These are phyloP conservation scores for Tylopilus plumbeoviolaceoides DNA, from an alignment of 768 basidiomycete genomes.

Conservation along the genomic window DNA sequence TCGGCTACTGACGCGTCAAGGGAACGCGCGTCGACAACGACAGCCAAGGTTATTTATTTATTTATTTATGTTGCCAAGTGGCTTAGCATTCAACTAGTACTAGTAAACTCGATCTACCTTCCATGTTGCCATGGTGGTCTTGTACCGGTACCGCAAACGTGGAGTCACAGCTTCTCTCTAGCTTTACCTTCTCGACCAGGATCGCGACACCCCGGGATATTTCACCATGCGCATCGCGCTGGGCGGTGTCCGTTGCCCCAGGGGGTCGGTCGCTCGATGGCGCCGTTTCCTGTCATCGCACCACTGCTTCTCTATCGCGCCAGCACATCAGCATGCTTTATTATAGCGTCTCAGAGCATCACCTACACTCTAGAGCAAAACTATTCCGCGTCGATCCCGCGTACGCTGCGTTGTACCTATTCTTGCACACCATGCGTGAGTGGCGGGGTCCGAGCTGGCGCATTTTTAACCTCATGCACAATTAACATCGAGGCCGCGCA, in stretches of 20 bases:
- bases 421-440: not conserved
- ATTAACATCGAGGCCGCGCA: not conserved
- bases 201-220: not conserved
- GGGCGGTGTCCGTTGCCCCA: not conserved
- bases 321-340: too few relatives aligned
- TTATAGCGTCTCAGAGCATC: not conserved
- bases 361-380: not conserved
- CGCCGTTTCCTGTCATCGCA: not conserved
- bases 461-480: not conserved
- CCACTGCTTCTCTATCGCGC: not conserved
- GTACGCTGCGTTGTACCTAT: not conserved
- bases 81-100: not conserved
- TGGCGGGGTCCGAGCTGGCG: not conserved
- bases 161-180: not conserved
- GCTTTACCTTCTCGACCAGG: not conserved
- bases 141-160: not conserved
- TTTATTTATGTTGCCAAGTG: slow-evolving; percentile 8
- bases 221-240: not conserved
- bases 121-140: not conserved
- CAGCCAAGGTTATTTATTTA: slow-evolving; percentile 5
- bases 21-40: slow-evolving; percentile 29
- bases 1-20: slow-evolving; percentile 2
- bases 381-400: slow-evolving; percentile 4
- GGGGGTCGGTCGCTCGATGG: not conserved
- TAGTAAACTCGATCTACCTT: not conserved